A percentile compares a stretch with the other conserved stretches of the same genome.
Evolutionary conservation across 371 early-diverging fungal species (phyloP).

Genomic region (Batkoa obscura): DNA sequence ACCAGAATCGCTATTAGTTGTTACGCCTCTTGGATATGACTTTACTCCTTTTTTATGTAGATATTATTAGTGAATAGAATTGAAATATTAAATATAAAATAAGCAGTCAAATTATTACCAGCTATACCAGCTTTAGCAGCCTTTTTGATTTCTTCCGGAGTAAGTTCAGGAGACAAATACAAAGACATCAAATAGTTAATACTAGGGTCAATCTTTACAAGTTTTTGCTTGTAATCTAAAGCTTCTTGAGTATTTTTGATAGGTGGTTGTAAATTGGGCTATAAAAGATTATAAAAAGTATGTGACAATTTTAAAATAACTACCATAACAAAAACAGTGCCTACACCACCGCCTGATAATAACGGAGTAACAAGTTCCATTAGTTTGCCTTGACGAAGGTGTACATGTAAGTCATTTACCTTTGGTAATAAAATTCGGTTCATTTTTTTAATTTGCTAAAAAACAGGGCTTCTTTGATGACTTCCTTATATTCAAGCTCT

Average conservation of each 20-base stretch:
- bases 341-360: conserved; percentile 62
- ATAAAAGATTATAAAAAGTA: not conserved
- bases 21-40: conserved; percentile 93
- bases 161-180: conserved; percentile 72
- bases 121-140: conserved; percentile 72
- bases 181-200: conserved; percentile 86
- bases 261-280: conserved; percentile 89
- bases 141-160: conserved; percentile 71
- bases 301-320: not conserved
- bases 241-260: conserved; percentile 74
- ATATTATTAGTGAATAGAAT: not conserved
- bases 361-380: conserved; percentile 76
- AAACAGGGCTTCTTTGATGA: no score
- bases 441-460: no score
- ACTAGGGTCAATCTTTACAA: conserved; percentile 62
- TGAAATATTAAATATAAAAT: not conserved
- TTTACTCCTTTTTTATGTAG: conserved; percentile 50
- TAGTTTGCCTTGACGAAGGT: conserved; percentile 82
- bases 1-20: conserved; percentile 90
- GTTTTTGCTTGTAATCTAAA: conserved; percentile 55
- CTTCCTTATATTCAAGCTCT: no score
- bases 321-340: conserved; percentile 89
- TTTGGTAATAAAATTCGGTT: conserved; percentile 26
- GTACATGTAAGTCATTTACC: conserved; percentile 84
- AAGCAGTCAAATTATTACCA: conserved; percentile 18